These are phyloP conservation scores for Boletus sp. DNA, from an alignment of 768 basidiomycete genomes.

Conservation along the genomic window DNA sequence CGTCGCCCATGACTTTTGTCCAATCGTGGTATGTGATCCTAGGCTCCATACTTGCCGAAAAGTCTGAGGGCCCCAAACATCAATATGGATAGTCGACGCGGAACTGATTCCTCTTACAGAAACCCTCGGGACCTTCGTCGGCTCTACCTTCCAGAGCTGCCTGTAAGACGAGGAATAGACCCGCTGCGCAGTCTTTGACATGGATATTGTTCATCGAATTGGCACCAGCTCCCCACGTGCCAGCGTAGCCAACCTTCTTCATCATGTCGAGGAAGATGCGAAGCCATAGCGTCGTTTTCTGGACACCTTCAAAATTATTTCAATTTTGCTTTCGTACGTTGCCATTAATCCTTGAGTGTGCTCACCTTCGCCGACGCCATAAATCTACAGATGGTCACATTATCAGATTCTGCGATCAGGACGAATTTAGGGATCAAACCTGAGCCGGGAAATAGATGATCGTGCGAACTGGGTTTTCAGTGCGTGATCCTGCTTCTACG, in stretches of 20 bases:
- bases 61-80: conserved; percentile 29
- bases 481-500: conserved; percentile 39
- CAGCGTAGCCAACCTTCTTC: conserved; percentile 34
- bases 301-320: conserved; percentile 26
- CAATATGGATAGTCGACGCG: neutral
- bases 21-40: conserved; percentile 32
- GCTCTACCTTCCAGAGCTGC: conserved; percentile 41
- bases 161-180: conserved; percentile 36
- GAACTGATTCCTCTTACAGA: conserved; percentile 31
- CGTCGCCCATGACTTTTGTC: conserved; percentile 37
- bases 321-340: neutral
- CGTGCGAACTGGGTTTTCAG: conserved; percentile 42
- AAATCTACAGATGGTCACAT: conserved; percentile 31
- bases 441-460: conserved; percentile 41
- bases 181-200: conserved; percentile 39
- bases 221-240: conserved; percentile 43
- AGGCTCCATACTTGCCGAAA: conserved; percentile 30
- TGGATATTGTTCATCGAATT: conserved; percentile 41
- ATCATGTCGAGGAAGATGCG: conserved; percentile 37
- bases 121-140: conserved; percentile 40
- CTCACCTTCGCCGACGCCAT: conserved; percentile 42
- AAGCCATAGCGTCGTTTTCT: conserved; percentile 38
- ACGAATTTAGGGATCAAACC: conserved; percentile 12
- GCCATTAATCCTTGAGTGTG: neutral
- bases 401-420: neutral